Conservation (phyloP, 208 protist genomes). For the Acanthamoeba triangularis region DNA sequence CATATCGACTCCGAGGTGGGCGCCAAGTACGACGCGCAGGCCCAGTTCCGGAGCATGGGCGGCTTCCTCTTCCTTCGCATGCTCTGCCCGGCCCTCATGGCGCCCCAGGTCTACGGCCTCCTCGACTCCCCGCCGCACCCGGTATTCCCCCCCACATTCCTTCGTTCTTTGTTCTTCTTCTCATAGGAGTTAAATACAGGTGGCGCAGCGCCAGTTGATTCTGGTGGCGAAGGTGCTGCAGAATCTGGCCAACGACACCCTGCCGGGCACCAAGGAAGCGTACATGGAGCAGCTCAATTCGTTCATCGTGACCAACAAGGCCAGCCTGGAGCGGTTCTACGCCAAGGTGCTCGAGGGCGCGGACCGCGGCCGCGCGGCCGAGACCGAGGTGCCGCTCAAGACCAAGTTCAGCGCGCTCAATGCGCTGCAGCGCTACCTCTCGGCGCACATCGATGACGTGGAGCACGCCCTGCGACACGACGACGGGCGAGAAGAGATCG, state of each 20-base stretch:
- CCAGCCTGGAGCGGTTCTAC: not conserved
- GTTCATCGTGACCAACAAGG: constrained; percentile 81
- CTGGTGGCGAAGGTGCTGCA: constrained; percentile 85
- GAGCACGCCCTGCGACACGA: not conserved
- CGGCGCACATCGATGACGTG: not conserved
- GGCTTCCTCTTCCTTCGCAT: constrained; percentile 57
- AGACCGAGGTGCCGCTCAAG: not conserved
- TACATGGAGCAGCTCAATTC: constrained; percentile 82
- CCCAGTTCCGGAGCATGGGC: not conserved
- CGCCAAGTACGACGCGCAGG: not conserved
- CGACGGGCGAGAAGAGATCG: not conserved
- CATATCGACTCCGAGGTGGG: constrained; percentile 17
- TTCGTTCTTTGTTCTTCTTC: no score
- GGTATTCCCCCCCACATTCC: not conserved
- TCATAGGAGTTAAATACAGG: not conserved
- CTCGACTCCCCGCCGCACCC: not conserved
- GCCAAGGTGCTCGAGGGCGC: not conserved
- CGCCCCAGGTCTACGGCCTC: not conserved
- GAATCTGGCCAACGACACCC: constrained; percentile 84
- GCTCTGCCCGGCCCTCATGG: constrained; percentile 38
- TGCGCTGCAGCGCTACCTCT: not conserved
- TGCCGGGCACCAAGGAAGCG: constrained; percentile 62
- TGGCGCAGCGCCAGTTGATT: constrained; percentile 75
- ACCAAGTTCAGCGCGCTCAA: not conserved
- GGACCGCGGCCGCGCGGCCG: not conserved